Percentiles rank a stretch among this genome's conserved stretches.
phyloP scores from a whole-genome alignment of 2,329 filamentous ascomycete genomes.

The Arthrobotrys iridis region DNA sequence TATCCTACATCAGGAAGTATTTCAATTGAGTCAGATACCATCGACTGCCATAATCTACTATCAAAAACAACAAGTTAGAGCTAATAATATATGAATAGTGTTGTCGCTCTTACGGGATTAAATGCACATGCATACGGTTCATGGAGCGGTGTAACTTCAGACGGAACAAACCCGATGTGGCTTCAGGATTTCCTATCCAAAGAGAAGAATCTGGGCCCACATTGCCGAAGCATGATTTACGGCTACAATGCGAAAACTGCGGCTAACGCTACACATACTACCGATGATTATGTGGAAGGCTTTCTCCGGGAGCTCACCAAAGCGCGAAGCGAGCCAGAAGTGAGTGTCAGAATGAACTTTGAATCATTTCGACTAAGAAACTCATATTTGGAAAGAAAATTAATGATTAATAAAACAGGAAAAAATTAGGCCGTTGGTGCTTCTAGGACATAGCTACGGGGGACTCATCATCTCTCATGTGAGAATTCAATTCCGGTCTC shows the following conservation, averaged over 20 bases:
- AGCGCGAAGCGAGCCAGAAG: conserved; percentile 34
- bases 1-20: conserved; percentile 34
- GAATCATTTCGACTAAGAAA: neutral
- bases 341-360: too few species aligned
- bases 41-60: neutral
- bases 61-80: too few species aligned
- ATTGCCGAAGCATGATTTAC: conserved; percentile 55
- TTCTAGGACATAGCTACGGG: conserved; percentile 46
- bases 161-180: conserved; percentile 46
- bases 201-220: conserved; percentile 31
- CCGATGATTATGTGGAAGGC: conserved; percentile 37
- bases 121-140: conserved; percentile 55
- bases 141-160: conserved; percentile 30
- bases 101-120: conserved; percentile 54
- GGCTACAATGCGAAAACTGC: conserved; percentile 55
- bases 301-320: conserved; percentile 54
- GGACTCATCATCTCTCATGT: conserved; percentile 38
- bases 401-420: conserved; percentile 2
- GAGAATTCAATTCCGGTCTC: neutral
- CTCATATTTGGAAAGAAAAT: neutral
- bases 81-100: conserved; percentile 6
- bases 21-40: conserved; percentile 40
- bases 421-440: conserved; percentile 22
- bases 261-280: conserved; percentile 8
- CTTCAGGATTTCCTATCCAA: conserved; percentile 53